phyloP scores from a whole-genome alignment of 2,329 filamentous ascomycete genomes.

The Stenocarpella maydis region DNA sequence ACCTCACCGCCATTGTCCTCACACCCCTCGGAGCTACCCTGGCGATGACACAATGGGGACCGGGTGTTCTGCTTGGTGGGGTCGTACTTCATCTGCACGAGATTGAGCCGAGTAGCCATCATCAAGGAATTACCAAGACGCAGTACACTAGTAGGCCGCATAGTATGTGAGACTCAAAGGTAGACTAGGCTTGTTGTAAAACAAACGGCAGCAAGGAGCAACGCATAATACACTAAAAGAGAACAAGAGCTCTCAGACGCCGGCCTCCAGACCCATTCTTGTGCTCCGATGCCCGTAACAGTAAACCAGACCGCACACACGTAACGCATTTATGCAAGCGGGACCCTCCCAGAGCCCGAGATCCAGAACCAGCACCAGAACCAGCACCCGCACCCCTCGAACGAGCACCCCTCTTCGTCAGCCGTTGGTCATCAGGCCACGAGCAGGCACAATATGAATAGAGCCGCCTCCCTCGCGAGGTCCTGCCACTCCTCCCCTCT shows the following conservation, averaged over 20 bases:
- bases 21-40: background rate
- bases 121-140: background rate
- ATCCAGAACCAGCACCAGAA: background rate
- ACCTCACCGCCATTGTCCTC: background rate
- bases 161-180: too few species aligned
- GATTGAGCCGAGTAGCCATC: background rate
- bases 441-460: slow-evolving; percentile 30
- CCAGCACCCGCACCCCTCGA: too few species aligned
- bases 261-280: slow-evolving; percentile 10
- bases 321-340: slow-evolving; percentile 11
- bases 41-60: background rate
- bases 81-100: background rate
- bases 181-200: background rate
- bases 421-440: slow-evolving; percentile 31
- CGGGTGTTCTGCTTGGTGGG: background rate
- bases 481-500: slow-evolving; percentile 10
- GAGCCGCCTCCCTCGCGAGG: slow-evolving; percentile 23
- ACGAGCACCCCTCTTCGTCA: slow-evolving; percentile 25
- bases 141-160: background rate
- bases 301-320: slow-evolving; percentile 1
- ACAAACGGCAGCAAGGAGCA: background rate
- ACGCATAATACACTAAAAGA: slow-evolving; percentile 8
- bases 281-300: background rate
- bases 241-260: background rate
- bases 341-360: slow-evolving; percentile 19